Evolutionary conservation across 2,329 filamentous ascomycete genomes (phyloP), one percentile per base, ranked within the genome.

Genomic region (Diaporthe citrichinensis): DNA sequence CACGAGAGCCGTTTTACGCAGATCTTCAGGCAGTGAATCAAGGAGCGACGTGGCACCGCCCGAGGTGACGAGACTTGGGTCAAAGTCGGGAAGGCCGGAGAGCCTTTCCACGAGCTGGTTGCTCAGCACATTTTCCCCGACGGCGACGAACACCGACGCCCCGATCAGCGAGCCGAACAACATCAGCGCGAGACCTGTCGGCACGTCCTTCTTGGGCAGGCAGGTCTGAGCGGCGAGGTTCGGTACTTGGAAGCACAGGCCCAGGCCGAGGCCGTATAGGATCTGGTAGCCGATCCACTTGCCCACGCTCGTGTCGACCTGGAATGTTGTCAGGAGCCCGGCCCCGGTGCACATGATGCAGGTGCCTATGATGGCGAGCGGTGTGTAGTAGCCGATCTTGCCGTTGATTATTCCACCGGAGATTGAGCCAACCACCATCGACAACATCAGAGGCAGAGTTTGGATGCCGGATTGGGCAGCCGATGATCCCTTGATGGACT

Each of bases 31-130:
- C 46, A 93, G 87, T 3, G 83, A 83, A 0, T 83, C 80, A 77
- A 90, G 87, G 34, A 94, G 81, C 73, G 88, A 87, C 0, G 90
- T 92, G 14, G 84, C 85, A 23, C 86, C 86, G 34, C 82, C 80
- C 20, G 73, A 80, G 23, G 84, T 81, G 49, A 87, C 81, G 20
- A 81, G 74, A 2, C 75, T 71, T 1, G 84, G 78, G 34, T 85
- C 78, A 20, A 87, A 76, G 15, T 80, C 82, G 0, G 85, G 84
- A 41, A 84, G 78, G 12, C 78, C 76, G 12, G 72, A n/a, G 14
- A 83, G 78, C 41, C 82, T 78, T 25, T 78, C 72, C 23, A 84
- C 79, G 28, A 85, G 79, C 59, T 84, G 82, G 28, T 80, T 82
- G 72, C 79, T 82, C 14, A 86, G 80, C 31, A 86, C 80, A 49